Conservation (phyloP, 371 early-diverging fungal species). For the Hamiltosporidium tvaerminnensis region DNA sequence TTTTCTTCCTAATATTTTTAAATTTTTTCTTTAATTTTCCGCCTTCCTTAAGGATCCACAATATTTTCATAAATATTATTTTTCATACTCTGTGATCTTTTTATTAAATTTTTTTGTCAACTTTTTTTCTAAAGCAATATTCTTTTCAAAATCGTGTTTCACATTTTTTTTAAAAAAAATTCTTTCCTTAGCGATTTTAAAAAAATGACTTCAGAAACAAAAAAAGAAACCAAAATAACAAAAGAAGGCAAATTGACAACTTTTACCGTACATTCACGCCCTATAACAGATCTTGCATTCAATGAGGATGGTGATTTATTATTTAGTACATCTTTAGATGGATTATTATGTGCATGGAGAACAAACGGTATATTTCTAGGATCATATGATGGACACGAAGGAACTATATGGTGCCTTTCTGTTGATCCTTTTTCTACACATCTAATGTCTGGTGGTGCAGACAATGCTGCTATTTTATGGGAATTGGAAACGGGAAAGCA, state of each 20-base stretch:
- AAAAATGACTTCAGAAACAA: not conserved
- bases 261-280: constrained; percentile 24
- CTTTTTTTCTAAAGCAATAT: no score
- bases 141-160: not conserved
- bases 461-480: constrained; percentile 39
- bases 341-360: constrained; percentile 19
- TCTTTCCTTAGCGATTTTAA: not conserved
- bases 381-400: constrained; percentile 34
- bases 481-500: constrained; percentile 47
- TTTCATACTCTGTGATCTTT: no score
- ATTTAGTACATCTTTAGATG: constrained; percentile 41
- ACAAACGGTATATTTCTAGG: constrained; percentile 39
- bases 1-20: no score
- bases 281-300: constrained; percentile 47
- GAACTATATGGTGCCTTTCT: constrained; percentile 40
- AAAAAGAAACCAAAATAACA: not conserved
- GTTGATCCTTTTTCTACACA: constrained; percentile 11
- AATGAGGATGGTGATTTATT: constrained; percentile 53
- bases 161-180: not conserved
- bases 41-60: no score
- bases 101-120: no score
- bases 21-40: no score
- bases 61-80: no score
- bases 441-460: constrained; percentile 44
- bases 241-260: not conserved